phyloP scores from a whole-genome alignment of 1,284 basidiomycete species.

The Veloporphyrellus conicus region DNA sequence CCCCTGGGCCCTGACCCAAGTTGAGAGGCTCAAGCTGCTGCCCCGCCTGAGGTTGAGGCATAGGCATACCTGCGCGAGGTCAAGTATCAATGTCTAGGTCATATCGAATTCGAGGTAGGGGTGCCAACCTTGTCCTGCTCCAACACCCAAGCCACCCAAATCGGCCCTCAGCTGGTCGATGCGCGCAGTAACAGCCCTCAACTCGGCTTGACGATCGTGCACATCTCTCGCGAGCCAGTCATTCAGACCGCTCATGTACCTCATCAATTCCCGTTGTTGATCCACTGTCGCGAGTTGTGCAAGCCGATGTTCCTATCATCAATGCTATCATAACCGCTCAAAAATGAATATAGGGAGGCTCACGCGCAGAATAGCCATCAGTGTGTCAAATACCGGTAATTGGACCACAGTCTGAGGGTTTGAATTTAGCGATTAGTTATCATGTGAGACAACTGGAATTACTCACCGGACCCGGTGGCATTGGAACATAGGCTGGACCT shows the following conservation, averaged over 20 bases:
- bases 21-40: neutral
- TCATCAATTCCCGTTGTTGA: conserved; percentile 72
- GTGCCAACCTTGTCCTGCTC: conserved; percentile 18
- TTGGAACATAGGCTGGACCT: conserved; percentile 32
- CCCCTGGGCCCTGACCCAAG: conserved; percentile 14
- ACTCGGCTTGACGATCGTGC: conserved; percentile 65
- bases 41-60: conserved; percentile 23
- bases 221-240: conserved; percentile 73
- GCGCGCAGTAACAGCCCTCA: conserved; percentile 59
- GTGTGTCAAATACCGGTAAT: conserved; percentile 53
- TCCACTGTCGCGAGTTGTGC: conserved; percentile 69
- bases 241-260: conserved; percentile 68
- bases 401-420: conserved; percentile 49
- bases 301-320: conserved; percentile 62
- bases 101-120: neutral
- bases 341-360: conserved; percentile 12
- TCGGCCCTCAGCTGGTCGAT: conserved; percentile 58
- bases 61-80: conserved; percentile 20
- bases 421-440: conserved; percentile 3
- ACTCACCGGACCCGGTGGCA: conserved; percentile 33
- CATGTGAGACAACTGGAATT: conserved; percentile 4
- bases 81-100: conserved; percentile 7
- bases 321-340: conserved; percentile 3
- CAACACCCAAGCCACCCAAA: conserved; percentile 36
- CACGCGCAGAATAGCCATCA: conserved; percentile 64